Evolutionary conservation across 306 rosid species (phyloP).

Genomic region (Quercus variabilis): DNA sequence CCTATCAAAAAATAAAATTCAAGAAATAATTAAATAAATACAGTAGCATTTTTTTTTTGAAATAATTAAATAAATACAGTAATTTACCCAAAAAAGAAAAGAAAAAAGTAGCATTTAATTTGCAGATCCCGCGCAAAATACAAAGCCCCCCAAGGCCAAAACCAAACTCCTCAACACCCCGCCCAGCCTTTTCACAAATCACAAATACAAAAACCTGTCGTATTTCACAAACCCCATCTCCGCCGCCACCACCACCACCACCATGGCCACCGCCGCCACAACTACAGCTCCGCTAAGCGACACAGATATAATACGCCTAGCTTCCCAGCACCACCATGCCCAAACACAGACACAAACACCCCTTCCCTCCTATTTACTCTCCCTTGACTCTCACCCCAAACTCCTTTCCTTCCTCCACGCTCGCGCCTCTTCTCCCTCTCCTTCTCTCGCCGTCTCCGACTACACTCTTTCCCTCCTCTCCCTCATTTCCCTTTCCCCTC

Average conservation of each 20-base stretch:
- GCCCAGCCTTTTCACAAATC: neutral
- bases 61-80: neutral
- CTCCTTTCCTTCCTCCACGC: conserved; percentile 30
- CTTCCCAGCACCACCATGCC: neutral
- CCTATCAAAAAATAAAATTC: too few species aligned
- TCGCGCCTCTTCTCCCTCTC: conserved; percentile 25
- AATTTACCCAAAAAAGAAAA: too few species aligned
- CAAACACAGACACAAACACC: conserved; percentile 6
- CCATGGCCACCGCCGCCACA: neutral
- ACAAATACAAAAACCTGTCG: too few species aligned
- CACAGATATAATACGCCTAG: conserved; percentile 31
- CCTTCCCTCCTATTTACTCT: conserved; percentile 29
- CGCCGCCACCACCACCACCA: neutral
- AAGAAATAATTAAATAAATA: too few species aligned
- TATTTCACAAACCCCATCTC: neutral
- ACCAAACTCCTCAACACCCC: neutral
- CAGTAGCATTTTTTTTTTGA: too few species aligned
- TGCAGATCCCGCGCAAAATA: neutral
- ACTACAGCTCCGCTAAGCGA: neutral
- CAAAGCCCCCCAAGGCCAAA: neutral
- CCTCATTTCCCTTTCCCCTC: conserved; percentile 35
- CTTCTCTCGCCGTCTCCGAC: conserved; percentile 31
- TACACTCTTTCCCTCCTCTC: conserved; percentile 34
- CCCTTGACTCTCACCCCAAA: conserved; percentile 22
- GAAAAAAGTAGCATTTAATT: too few species aligned